Conservation (phyloP, 2,329 filamentous ascomycete species). For the Mariannaea sp. region DNA sequence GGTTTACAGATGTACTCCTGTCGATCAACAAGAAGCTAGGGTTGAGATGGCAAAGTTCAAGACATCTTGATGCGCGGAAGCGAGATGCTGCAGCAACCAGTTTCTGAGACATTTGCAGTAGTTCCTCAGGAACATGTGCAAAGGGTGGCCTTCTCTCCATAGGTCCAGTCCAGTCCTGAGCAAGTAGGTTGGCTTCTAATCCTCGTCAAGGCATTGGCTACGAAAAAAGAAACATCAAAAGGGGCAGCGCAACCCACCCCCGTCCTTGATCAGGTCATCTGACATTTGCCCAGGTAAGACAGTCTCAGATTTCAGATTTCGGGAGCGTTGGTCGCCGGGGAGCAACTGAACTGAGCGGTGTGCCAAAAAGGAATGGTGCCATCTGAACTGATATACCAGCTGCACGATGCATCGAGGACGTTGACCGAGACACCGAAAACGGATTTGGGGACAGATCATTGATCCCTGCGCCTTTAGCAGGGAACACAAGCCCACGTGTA, state of each 20-base stretch:
- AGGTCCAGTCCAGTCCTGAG: too few relatives aligned
- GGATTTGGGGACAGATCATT: conserved; percentile 3
- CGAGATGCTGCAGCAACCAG: not conserved
- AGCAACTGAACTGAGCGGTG: conserved; percentile 11
- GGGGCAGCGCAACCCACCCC: not conserved
- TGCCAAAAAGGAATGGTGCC: conserved; percentile 6
- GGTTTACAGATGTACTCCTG: too few relatives aligned
- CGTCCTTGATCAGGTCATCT: not conserved
- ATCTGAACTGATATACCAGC: conserved; percentile 1
- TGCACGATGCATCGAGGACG: conserved; percentile 1
- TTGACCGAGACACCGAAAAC: not conserved
- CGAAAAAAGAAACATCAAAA: too few relatives aligned
- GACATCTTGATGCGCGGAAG: not conserved
- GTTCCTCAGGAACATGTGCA: not conserved
- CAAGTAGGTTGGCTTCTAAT: not conserved
- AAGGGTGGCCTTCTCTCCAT: too few relatives aligned
- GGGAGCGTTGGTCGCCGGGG: not conserved
- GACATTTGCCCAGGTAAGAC: not conserved
- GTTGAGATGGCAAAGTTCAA: conserved; percentile 7
- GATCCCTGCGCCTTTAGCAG: conserved; percentile 16
- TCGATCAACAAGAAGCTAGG: conserved; percentile 1
- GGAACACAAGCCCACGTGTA: conserved; percentile 16
- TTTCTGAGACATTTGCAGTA: conserved; percentile 2
- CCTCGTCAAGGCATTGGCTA: not conserved
- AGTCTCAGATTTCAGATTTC: not conserved